Base-by-base conservation (phyloP, 2,329 filamentous ascomycete species). In the Camptophora hylomeconis region DNA sequence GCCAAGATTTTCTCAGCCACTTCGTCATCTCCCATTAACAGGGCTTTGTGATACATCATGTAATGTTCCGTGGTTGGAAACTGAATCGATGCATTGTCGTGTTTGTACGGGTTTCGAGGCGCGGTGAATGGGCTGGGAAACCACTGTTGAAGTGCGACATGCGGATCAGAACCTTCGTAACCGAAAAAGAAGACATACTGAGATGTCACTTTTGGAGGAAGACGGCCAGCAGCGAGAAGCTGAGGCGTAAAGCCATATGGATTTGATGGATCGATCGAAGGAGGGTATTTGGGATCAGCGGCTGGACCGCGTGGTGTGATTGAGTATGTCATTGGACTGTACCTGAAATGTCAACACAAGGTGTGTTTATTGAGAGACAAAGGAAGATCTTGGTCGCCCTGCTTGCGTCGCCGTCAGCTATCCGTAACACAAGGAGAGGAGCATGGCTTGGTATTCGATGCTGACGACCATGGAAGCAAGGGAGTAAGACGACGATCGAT, bases 1-100 rank as follows among this genome's bases (percentile, higher is more conserved):
- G 40, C 32, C 20, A 50, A 35, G 11, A 50, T 51, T 28, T 41
- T 30, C 2, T 39, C 26, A 5, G 48, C 50, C n/a, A 44, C 41
- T 17, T 42, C 31, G 11, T 39, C 35, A 20, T 49, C 42, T 3
- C 42, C 41, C 33, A 54, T 51, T 16, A 51, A 37, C 5, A 52
- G 35, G 6, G 48, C 49, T 39, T 55, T 54, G 24, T 44, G 46
- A 24, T 50, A 49, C 51, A 54, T 54, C 45, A 54, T 54, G 33
- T 45, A 50, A 13, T 35, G 33, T 20, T 35, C 33, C 9, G 17
- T 28, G 7, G 31, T 32, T 10, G 17, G 26, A 14, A 29, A 29
- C 17, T 22, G 11, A 30, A 27, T 24, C 11, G 14, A 14, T 21
- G 11, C 14, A 13, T 23, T 23, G 11, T 15, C 18, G 24, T 17